Evolutionary conservation across 2,329 filamentous ascomycete species (phyloP).

Genomic region (Monosporascus sp.): DNA sequence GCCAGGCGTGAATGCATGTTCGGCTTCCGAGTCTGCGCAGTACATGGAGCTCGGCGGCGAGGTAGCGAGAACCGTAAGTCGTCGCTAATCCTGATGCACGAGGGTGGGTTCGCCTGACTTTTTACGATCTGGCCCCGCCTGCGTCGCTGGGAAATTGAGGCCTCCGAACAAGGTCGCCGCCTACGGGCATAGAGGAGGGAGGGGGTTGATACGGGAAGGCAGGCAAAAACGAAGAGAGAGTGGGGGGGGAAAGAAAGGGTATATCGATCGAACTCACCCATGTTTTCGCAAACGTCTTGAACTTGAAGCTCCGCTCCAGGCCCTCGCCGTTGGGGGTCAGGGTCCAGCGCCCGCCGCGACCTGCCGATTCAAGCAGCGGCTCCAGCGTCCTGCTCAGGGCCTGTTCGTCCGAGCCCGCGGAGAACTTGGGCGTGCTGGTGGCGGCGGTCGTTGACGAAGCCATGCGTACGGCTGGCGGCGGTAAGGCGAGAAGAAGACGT

Average conservation of each 20-base stretch:
- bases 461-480: neutral
- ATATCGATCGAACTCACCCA: conserved; percentile 43
- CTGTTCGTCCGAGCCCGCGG: conserved; percentile 38
- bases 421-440: conserved; percentile 30
- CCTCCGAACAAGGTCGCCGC: too few relatives aligned
- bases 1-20: too few relatives aligned
- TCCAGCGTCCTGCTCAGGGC: conserved; percentile 30
- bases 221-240: neutral
- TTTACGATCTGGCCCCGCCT: too few relatives aligned
- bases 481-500: neutral
- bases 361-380: conserved; percentile 26
- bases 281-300: conserved; percentile 60
- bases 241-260: neutral
- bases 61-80: too few relatives aligned
- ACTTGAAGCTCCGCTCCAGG: conserved; percentile 55
- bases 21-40: too few relatives aligned
- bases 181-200: neutral
- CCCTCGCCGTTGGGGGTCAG: conserved; percentile 46
- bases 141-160: too few relatives aligned
- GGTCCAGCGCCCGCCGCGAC: conserved; percentile 39
- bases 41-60: too few relatives aligned
- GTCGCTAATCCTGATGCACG: too few relatives aligned
- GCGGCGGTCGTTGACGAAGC: neutral
- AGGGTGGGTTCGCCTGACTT: too few relatives aligned
- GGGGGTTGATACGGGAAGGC: neutral